Evolutionary conservation across 495 filamentous ascomycete species (phyloP).

Genomic region (Rostrohypoxylon terebratum): DNA sequence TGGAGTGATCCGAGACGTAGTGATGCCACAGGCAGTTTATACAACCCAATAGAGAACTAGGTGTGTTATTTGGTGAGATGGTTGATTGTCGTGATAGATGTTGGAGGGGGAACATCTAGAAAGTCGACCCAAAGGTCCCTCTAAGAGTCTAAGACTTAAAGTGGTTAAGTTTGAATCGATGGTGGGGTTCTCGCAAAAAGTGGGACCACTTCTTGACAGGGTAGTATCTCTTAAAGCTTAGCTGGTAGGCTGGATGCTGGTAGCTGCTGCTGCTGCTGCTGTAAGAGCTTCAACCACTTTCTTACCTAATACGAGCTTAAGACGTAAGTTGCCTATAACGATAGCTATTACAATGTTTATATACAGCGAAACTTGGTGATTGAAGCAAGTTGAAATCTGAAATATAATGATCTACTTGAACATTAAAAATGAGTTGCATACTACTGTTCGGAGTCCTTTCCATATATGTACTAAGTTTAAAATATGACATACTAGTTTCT

Average conservation of each 20-base stretch:
- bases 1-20: background rate
- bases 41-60: constrained; percentile 16
- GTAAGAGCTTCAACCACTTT: constrained; percentile 4
- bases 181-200: constrained; percentile 28
- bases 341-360: background rate
- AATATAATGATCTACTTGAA: background rate
- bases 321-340: background rate
- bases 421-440: background rate
- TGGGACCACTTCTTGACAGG: constrained; percentile 15
- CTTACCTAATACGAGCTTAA: background rate
- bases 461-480: constrained; percentile 19
- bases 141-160: too few relatives aligned
- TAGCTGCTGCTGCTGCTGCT: too few relatives aligned
- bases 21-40: constrained; percentile 25
- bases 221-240: constrained; percentile 28
- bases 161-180: constrained; percentile 33
- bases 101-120: constrained; percentile 43
- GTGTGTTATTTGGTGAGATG: constrained; percentile 17
- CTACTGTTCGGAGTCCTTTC: constrained; percentile 20
- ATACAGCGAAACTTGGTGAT: background rate
- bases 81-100: constrained; percentile 24
- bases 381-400: background rate
- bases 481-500: constrained; percentile 2
- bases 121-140: constrained; percentile 15
- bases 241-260: constrained; percentile 18